These are phyloP conservation scores for Aspergillus sp. DNA, from an alignment of 2,329 filamentous ascomycete genomes.

Conservation along the genomic window DNA sequence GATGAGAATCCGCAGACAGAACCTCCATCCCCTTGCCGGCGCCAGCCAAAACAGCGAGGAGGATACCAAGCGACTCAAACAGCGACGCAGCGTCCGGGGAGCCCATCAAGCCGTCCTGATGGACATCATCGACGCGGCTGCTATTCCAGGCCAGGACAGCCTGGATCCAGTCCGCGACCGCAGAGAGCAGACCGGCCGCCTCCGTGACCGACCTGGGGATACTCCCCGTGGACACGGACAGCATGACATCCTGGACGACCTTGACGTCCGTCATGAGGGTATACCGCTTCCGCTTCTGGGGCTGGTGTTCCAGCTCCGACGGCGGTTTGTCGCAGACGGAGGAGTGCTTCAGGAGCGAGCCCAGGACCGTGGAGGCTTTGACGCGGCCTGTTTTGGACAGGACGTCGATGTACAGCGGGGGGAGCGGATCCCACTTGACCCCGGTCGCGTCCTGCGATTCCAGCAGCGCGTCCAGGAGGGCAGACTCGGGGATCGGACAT, in stretches of 20 bases:
- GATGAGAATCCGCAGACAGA: conserved; percentile 24
- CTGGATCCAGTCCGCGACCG: conserved; percentile 31
- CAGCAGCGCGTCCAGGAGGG: conserved; percentile 27
- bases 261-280: conserved; percentile 36
- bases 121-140: conserved; percentile 16
- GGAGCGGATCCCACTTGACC: conserved; percentile 33
- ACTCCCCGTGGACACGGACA: conserved; percentile 27
- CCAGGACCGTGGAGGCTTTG: conserved; percentile 25
- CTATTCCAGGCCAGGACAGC: conserved; percentile 28
- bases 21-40: conserved; percentile 27
- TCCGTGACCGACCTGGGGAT: conserved; percentile 22
- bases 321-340: conserved; percentile 20
- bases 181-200: conserved; percentile 23
- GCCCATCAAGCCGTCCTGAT: conserved; percentile 21
- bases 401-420: conserved; percentile 33
- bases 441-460: conserved; percentile 23
- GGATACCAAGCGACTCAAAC: conserved; percentile 34
- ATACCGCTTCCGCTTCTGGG: conserved; percentile 10
- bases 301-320: conserved; percentile 3
- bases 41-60: conserved; percentile 30
- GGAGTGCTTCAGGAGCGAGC: conserved; percentile 25
- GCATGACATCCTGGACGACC: conserved; percentile 33
- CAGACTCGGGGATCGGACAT: conserved; percentile 21
- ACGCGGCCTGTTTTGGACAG: conserved; percentile 25
- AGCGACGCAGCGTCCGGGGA: conserved; percentile 31